A percentile compares a stretch with the other conserved stretches of the same genome.
Conservation (phyloP, 352 stramenopile species). For the Halophytophthora batemanensis region DNA sequence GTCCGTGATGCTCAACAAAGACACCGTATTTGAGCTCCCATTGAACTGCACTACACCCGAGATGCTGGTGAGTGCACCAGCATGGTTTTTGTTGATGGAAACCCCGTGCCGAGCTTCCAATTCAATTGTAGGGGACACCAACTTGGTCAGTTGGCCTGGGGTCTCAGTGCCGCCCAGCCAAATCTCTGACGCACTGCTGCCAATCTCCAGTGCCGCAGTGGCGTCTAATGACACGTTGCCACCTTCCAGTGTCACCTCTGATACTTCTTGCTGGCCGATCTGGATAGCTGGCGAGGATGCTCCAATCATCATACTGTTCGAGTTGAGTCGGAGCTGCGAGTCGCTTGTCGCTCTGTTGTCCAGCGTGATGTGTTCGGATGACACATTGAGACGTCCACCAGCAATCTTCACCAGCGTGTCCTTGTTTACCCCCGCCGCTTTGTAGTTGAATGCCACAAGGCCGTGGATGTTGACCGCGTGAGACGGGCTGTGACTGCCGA, state of each 20-base stretch:
- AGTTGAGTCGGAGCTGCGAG: constrained; percentile 42
- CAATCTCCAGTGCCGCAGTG: constrained; percentile 22
- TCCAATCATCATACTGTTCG: constrained; percentile 36
- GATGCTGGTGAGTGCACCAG: constrained; percentile 24
- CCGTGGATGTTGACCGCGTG: constrained; percentile 61
- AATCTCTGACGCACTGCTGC: constrained; percentile 19
- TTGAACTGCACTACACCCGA: constrained; percentile 29
- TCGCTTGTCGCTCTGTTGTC: constrained; percentile 35
- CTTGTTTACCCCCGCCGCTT: constrained; percentile 31
- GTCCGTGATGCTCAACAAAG: constrained; percentile 22
- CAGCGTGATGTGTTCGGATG: constrained; percentile 41
- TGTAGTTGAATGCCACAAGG: constrained; percentile 50
- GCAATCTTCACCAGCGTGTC: constrained; percentile 41
- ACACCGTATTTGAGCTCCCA: constrained; percentile 16
- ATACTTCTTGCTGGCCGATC: constrained; percentile 22
- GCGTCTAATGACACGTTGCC: constrained; percentile 23
- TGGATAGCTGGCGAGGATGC: constrained; percentile 25
- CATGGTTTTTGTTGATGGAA: constrained; percentile 22
- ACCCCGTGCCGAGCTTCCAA: constrained; percentile 26
- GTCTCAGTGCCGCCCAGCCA: constrained; percentile 21
- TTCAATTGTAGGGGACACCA: constrained; percentile 28
- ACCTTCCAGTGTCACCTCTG: constrained; percentile 26
- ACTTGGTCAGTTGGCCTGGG: constrained; percentile 27
- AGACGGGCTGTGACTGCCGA: constrained; percentile 45
- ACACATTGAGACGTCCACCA: constrained; percentile 36